A percentile compares a stretch with the other conserved stretches of the same genome.
These are phyloP conservation scores for Colletotrichum camelliae DNA, from an alignment of 2,329 filamentous ascomycete genomes.

Conservation along the genomic window DNA sequence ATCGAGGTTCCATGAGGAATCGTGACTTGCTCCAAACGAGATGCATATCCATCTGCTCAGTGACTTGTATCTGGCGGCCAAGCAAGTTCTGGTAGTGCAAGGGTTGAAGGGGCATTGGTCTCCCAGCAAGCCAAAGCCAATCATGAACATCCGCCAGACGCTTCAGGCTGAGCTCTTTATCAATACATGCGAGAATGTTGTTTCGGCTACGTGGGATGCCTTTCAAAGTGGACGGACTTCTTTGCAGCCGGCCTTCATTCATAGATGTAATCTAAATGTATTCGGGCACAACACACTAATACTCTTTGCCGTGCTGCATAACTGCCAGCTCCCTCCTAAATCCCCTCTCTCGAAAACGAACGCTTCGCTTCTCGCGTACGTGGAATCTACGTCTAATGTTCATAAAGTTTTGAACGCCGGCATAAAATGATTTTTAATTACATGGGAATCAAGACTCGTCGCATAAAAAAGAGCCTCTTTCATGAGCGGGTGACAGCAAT, in stretches of 20 bases:
- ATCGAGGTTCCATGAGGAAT: background rate
- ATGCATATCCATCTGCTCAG: background rate
- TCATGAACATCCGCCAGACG: background rate
- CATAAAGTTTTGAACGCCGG: constrained; percentile 13
- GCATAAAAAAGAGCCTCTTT: background rate
- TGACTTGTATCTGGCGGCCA: constrained; percentile 26
- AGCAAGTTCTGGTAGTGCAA: constrained; percentile 41
- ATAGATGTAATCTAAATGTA: too few relatives aligned
- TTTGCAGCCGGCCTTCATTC: too few relatives aligned
- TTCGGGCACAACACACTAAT: too few relatives aligned
- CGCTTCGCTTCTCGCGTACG: background rate
- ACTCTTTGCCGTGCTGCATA: too few relatives aligned
- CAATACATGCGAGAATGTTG: background rate
- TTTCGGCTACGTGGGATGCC: too few relatives aligned
- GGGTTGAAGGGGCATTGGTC: constrained; percentile 40
- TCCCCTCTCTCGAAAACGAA: background rate
- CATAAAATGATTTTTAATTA: constrained; percentile 3
- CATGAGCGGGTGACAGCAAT: constrained; percentile 50
- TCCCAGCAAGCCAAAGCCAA: constrained; percentile 35
- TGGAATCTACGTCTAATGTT: constrained; percentile 12
- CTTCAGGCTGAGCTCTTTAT: background rate
- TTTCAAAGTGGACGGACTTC: too few relatives aligned
- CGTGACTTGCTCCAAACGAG: background rate
- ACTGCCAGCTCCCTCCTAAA: background rate
- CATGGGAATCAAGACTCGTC: background rate